Evolutionary conservation across 768 basidiomycete genomes (phyloP).

Genomic region (Tephrocybe sp.): DNA sequence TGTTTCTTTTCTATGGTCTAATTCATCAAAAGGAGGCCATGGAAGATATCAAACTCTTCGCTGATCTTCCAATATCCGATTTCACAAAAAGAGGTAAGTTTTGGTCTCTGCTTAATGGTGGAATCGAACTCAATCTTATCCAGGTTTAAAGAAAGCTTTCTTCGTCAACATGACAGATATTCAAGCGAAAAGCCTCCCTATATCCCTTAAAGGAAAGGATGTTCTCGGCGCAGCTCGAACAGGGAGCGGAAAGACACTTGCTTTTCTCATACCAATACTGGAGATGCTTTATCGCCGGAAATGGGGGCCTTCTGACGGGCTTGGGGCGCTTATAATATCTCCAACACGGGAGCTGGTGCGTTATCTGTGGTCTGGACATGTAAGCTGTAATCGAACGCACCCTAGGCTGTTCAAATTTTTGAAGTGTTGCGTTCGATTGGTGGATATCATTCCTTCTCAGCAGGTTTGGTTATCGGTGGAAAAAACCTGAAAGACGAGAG

Average conservation of each 20-base stretch:
- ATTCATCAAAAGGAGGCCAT: constrained; percentile 42
- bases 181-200: constrained; percentile 86
- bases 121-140: background rate
- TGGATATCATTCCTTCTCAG: constrained; percentile 87
- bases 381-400: background rate
- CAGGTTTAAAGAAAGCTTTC: constrained; percentile 84
- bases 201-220: constrained; percentile 91
- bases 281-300: constrained; percentile 87
- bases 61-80: constrained; percentile 76
- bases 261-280: constrained; percentile 90
- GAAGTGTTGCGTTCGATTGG: constrained; percentile 94
- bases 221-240: constrained; percentile 95
- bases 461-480: constrained; percentile 93
- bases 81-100: constrained; percentile 66
- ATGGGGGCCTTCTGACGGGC: constrained; percentile 93
- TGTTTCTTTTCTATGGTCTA: constrained; percentile 8
- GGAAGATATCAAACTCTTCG: constrained; percentile 53
- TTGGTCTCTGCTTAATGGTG: background rate
- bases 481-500: constrained; percentile 93
- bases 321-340: constrained; percentile 88
- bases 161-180: constrained; percentile 91
- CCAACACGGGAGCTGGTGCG: constrained; percentile 90
- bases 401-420: constrained; percentile 95
- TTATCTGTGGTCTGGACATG: constrained; percentile 6
- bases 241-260: constrained; percentile 95